Conservation (phyloP, 805 yeast species). For the Schizosaccharomyces cryophilus region DNA sequence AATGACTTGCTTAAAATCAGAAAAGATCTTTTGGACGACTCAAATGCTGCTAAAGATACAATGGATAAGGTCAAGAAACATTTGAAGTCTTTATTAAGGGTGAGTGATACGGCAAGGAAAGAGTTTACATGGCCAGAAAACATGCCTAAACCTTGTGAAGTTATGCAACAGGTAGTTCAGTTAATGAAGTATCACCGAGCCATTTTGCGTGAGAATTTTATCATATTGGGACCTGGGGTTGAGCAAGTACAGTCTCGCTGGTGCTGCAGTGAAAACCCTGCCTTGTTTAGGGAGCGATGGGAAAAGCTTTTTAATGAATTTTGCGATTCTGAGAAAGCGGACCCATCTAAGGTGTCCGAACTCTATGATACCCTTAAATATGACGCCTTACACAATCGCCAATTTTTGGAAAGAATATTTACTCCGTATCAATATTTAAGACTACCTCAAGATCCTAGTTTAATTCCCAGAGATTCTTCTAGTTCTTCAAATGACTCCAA, state of each 20-base stretch:
- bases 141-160: constrained; percentile 92
- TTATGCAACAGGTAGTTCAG: constrained; percentile 80
- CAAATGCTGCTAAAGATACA: constrained; percentile 89
- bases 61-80: constrained; percentile 97
- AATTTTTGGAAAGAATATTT: constrained; percentile 63
- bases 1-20: constrained; percentile 60
- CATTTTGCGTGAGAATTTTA: constrained; percentile 62
- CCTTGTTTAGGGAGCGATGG: constrained; percentile 84
- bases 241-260: constrained; percentile 48
- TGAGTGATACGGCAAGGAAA: constrained; percentile 90
- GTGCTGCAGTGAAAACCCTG: constrained; percentile 95
- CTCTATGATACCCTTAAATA: constrained; percentile 94
- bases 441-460: constrained; percentile 25
- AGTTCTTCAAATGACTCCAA: neutral
- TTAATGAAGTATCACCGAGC: constrained; percentile 76
- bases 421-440: neutral
- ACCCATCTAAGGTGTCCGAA: constrained; percentile 90
- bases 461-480: constrained; percentile 9
- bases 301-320: constrained; percentile 85
- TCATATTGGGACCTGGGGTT: constrained; percentile 28
- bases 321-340: constrained; percentile 78
- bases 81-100: constrained; percentile 75
- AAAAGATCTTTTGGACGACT: constrained; percentile 80
- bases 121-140: constrained; percentile 97
- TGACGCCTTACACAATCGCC: constrained; percentile 87